These are phyloP conservation scores for Sugiyamaella qingdaonensis DNA, from an alignment of 805 yeast species.

Conservation along the genomic window DNA sequence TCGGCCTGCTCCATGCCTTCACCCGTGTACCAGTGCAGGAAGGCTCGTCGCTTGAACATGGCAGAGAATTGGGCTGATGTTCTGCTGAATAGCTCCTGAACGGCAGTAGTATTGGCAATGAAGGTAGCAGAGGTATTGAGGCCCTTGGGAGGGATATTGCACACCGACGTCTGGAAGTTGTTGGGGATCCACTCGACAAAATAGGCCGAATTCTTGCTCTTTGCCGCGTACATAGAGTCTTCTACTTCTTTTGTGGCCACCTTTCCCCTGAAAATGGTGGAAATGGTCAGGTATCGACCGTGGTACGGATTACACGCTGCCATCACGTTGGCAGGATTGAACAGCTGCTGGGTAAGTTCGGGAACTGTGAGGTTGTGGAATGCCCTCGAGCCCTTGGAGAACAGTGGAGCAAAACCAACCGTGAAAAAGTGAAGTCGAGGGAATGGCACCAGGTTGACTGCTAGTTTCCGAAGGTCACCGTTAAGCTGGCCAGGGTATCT, in stretches of 20 bases:
- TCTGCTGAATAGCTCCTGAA: constrained; percentile 87
- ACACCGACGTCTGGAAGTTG: constrained; percentile 91
- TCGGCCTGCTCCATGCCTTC: constrained; percentile 98
- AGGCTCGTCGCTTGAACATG: constrained; percentile 91
- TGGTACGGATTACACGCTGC: constrained; percentile 92
- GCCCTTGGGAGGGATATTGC: constrained; percentile 86
- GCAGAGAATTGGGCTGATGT: constrained; percentile 87
- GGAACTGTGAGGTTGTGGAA: constrained; percentile 87
- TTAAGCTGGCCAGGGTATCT: constrained; percentile 95
- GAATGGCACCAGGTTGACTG: constrained; percentile 93
- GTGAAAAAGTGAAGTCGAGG: constrained; percentile 95
- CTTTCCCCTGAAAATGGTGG: constrained; percentile 92
- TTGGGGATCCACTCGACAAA: constrained; percentile 97
- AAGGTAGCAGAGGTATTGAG: constrained; percentile 88
- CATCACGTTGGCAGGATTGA: constrained; percentile 91
- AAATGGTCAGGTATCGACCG: constrained; percentile 90
- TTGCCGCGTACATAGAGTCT: constrained; percentile 86
- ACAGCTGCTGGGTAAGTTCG: constrained; percentile 92
- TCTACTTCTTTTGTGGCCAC: constrained; percentile 92
- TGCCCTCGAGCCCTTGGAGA: constrained; percentile 73
- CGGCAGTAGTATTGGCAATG: constrained; percentile 90
- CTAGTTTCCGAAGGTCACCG: constrained; percentile 87
- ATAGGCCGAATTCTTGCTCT: constrained; percentile 74
- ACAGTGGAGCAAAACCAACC: constrained; percentile 93
- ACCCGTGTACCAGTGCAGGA: constrained; percentile 92